phyloP scores from a whole-genome alignment of 495 filamentous ascomycete species.

The Pseudoneurospora amorphoporcata region DNA sequence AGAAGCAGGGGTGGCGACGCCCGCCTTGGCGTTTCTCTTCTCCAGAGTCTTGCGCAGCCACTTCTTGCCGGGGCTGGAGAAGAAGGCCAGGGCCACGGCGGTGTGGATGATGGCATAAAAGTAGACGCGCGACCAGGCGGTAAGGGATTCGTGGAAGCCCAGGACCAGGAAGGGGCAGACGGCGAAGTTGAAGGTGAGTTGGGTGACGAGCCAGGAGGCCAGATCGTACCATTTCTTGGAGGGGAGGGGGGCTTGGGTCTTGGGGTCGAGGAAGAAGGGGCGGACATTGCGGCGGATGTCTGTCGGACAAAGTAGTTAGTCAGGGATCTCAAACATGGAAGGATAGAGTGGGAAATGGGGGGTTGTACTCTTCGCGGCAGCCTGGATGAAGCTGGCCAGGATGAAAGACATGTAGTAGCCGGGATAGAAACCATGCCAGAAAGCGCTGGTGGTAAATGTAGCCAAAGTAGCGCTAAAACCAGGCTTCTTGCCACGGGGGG shows the following conservation, averaged over 20 bases:
- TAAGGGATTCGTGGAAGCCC: constrained; percentile 51
- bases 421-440: constrained; percentile 98
- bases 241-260: constrained; percentile 50
- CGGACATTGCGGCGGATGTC: constrained; percentile 83
- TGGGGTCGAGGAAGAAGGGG: constrained; percentile 80
- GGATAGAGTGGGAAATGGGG: neutral
- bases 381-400: constrained; percentile 82
- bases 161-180: constrained; percentile 78
- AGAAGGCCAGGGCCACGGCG: constrained; percentile 56
- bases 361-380: constrained; percentile 77
- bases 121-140: constrained; percentile 76
- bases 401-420: constrained; percentile 92
- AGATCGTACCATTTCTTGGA: constrained; percentile 83
- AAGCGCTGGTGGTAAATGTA: constrained; percentile 85
- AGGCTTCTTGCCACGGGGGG: constrained; percentile 89
- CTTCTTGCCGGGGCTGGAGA: constrained; percentile 64
- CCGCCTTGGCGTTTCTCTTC: constrained; percentile 35
- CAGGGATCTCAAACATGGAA: neutral
- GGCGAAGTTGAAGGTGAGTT: constrained; percentile 72
- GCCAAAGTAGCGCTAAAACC: constrained; percentile 91
- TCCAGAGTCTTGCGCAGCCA: constrained; percentile 51
- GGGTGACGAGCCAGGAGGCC: constrained; percentile 67
- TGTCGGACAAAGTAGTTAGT: constrained; percentile 25
- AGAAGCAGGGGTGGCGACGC: constrained; percentile 7
- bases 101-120: constrained; percentile 72